phyloP scores from a whole-genome alignment of 2,329 filamentous ascomycete genomes.

The Metarhizium guizhouense region DNA sequence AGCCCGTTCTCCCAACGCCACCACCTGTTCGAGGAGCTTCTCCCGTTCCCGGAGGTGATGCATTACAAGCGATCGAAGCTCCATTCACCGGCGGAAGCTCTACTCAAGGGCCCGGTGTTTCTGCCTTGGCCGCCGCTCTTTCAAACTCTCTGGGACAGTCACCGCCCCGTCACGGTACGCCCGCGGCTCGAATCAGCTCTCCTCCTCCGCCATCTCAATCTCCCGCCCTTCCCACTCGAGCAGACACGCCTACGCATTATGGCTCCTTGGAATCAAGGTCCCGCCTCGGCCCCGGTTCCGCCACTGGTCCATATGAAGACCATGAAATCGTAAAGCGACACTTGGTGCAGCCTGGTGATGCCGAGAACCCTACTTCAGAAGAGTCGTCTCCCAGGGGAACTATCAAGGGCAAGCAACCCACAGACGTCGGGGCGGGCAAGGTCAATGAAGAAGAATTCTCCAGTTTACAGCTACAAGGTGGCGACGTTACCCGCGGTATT shows the following conservation, averaged over 20 bases:
- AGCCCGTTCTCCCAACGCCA: conserved; percentile 38
- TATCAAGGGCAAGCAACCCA: conserved; percentile 46
- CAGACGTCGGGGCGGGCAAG: conserved; percentile 25
- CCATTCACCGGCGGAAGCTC: conserved; percentile 58
- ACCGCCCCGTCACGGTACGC: conserved; percentile 61
- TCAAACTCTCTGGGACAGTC: conserved; percentile 63
- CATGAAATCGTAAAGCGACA: conserved; percentile 87
- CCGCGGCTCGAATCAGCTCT: conserved; percentile 42
- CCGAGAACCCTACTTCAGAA: conserved; percentile 34
- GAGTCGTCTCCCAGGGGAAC: conserved; percentile 34
- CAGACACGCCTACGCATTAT: conserved; percentile 61
- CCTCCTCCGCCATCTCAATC: conserved; percentile 43
- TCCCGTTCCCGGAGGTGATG: conserved; percentile 17
- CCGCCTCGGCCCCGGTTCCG: conserved; percentile 31
- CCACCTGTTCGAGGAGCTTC: conserved; percentile 28
- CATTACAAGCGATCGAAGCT: conserved; percentile 34
- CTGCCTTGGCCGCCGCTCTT: conserved; percentile 81
- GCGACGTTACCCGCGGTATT: conserved; percentile 88
- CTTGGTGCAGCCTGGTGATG: conserved; percentile 60
- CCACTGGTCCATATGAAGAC: conserved; percentile 64
- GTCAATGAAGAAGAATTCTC: conserved; percentile 76
- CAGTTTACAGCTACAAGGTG: conserved; percentile 84
- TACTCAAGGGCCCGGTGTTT: conserved; percentile 69
- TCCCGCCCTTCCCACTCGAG: conserved; percentile 24
- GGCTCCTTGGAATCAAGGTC: conserved; percentile 74